phyloP scores from a whole-genome alignment of 306 rosid species.

The Biancaea sappan region DNA sequence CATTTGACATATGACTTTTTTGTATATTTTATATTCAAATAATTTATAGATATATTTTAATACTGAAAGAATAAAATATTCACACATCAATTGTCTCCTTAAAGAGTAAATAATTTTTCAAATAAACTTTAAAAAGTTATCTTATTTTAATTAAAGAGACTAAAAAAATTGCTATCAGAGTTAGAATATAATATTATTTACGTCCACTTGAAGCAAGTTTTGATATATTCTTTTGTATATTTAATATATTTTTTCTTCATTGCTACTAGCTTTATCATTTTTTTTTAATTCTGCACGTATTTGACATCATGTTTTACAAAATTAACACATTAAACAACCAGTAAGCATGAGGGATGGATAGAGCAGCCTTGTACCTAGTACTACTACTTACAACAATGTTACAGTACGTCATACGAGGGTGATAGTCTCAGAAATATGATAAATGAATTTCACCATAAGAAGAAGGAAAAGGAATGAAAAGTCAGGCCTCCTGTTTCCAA shows the following conservation, averaged over 20 bases:
- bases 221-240: background rate
- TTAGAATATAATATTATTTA: background rate
- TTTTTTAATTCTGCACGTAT: background rate
- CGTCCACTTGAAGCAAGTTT: background rate
- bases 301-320: too few relatives aligned
- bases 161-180: too few relatives aligned
- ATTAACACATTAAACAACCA: too few relatives aligned
- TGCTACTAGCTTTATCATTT: background rate
- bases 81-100: too few relatives aligned
- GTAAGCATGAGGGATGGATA: too few relatives aligned
- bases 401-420: slow-evolving; percentile 7
- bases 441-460: background rate
- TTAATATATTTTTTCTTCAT: background rate
- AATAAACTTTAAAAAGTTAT: too few relatives aligned
- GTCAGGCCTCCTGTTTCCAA: background rate
- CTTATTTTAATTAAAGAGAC: background rate
- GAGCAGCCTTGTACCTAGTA: background rate
- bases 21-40: too few relatives aligned
- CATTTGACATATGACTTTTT: too few relatives aligned
- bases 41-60: too few relatives aligned
- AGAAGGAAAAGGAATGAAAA: background rate
- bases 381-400: background rate
- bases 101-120: too few relatives aligned
- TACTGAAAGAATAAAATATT: too few relatives aligned
- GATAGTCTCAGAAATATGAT: background rate